Conservation (phyloP, 495 filamentous ascomycete genomes). For the Talaromyces nanjingensis region DNA sequence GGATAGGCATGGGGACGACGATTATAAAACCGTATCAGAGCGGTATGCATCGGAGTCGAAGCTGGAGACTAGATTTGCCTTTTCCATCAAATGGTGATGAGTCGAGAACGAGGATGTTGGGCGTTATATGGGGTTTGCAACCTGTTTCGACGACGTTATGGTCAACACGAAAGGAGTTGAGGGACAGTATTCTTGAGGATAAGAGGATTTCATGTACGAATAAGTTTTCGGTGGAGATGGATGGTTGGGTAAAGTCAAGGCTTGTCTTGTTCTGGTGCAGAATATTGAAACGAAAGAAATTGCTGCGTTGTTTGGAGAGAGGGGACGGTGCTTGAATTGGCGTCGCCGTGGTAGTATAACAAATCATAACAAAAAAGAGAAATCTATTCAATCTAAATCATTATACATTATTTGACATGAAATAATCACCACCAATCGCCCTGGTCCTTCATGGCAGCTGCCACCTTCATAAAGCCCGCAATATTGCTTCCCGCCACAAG, state of each 20-base stretch:
- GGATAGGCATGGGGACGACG: background rate
- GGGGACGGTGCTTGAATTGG: background rate
- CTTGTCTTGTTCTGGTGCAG: background rate
- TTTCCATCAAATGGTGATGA: background rate
- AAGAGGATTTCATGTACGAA: background rate
- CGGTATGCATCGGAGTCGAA: background rate
- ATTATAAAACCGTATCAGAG: background rate
- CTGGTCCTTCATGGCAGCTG: constrained; percentile 88
- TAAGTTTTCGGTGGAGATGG: background rate
- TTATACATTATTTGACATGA: constrained; percentile 10
- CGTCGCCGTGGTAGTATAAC: background rate
- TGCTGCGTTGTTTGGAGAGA: background rate
- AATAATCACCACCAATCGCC: constrained; percentile 83
- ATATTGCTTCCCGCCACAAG: constrained; percentile 94
- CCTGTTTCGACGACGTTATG: background rate
- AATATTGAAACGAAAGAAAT: background rate
- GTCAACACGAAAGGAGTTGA: background rate
- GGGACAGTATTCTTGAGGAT: background rate
- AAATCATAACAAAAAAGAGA: no score
- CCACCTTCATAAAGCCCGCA: constrained; percentile 96
- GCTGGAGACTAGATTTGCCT: background rate
- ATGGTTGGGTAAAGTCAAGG: background rate
- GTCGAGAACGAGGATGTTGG: background rate
- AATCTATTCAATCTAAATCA: constrained; percentile 11
- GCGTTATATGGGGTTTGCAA: background rate